Base-by-base conservation (phyloP, 164 flowering plant genomes). In the Platanus orientalis region DNA sequence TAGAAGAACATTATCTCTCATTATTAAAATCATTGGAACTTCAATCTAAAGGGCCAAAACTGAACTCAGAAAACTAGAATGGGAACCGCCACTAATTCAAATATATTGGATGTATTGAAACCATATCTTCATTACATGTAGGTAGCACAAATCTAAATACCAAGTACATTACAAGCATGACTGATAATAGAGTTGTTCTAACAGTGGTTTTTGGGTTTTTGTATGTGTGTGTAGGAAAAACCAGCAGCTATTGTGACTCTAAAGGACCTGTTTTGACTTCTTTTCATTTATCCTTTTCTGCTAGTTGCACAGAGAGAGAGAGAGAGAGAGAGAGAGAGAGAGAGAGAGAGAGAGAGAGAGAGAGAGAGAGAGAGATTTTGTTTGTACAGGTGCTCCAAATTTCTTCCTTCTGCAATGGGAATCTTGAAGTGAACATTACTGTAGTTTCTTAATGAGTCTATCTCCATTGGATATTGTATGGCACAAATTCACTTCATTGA, bases 141-240 rank as follows among this genome's bases (percentile, higher is more conserved):
- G 32, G 32, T 25, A 49, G 62, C 1, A 45, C 51, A 21, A 24
- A 13, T 19, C 17, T 29, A 44, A 49, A 42, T 19, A 24, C 11
- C 30, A 54, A 28, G n/a, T 14, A 47, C 34, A 60, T 26, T 23
- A 28, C 7, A 19, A 7, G n/a, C 13, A 0, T 45, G 6, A 60
- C 52, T 28, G n/a, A n/a, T 3, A 45, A 28, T 27, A 64, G 30
- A 19, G 0, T 19, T 20, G 19, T 9, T 23, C 28, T 39, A 30
- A 64, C 17, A 1, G 7, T 56, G 42, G 11, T 53, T n/a, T 40
- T 20, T 21, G n/a, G n/a, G n/a, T n/a, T 23, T 40, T n/a, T 50
- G 21, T 28, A n/a, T n/a, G n/a, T n/a, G n/a, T 51, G 25, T 59
- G 69, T 42, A 70, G 66, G 70, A 29, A 61, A 71, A 30, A 71